Evolutionary conservation across 2,329 filamentous ascomycete genomes (phyloP).

Genomic region (Ophiognomonia clavigignenti-juglandacearum): DNA sequence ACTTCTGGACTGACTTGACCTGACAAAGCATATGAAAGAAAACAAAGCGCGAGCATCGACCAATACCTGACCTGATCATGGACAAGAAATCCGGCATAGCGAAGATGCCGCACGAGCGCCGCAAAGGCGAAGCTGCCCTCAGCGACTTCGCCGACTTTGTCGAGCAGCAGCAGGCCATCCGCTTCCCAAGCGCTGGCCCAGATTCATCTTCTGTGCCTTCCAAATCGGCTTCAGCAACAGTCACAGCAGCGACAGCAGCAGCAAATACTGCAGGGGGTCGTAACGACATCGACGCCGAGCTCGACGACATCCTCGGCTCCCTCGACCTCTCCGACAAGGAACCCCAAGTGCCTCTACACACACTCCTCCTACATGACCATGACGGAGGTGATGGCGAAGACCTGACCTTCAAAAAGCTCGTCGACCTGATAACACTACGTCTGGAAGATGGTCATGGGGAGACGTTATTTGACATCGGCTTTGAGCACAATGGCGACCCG

Average conservation of each 20-base stretch:
- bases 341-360: constrained; percentile 64
- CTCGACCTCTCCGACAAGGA: constrained; percentile 73
- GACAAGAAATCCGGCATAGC: constrained; percentile 46
- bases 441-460: constrained; percentile 84
- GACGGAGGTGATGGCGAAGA: constrained; percentile 55
- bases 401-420: constrained; percentile 57
- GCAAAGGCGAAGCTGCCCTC: constrained; percentile 83
- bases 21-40: no score
- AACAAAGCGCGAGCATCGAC: no score
- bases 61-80: constrained; percentile 38
- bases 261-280: constrained; percentile 24
- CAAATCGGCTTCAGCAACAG: constrained; percentile 26
- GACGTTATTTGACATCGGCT: constrained; percentile 84
- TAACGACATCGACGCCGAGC: constrained; percentile 65
- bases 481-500: constrained; percentile 82
- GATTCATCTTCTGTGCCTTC: constrained; percentile 13
- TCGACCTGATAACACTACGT: constrained; percentile 60
- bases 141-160: constrained; percentile 98
- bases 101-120: constrained; percentile 71
- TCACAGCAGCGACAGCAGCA: constrained; percentile 23
- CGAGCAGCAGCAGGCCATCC: constrained; percentile 81
- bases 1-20: not conserved
- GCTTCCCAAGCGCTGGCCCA: no score
- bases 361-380: constrained; percentile 63
- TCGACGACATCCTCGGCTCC: constrained; percentile 88